A percentile compares a stretch with the other conserved stretches of the same genome.
Conservation (phyloP, 1,284 basidiomycete species). For the Ceratobasidium sp. region DNA sequence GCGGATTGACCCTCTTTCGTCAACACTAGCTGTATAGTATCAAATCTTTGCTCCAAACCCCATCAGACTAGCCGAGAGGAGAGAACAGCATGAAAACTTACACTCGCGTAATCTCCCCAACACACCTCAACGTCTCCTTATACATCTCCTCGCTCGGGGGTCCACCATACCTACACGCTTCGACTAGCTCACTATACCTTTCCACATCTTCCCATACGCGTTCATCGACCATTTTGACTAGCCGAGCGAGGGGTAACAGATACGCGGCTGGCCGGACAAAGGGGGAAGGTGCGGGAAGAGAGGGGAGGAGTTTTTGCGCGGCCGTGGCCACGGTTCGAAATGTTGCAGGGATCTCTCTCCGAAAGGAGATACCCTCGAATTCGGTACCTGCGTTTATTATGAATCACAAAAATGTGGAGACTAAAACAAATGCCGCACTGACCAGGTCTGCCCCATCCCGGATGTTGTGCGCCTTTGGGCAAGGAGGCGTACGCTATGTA, state of each 20-base stretch:
- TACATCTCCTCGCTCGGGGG: constrained; percentile 48
- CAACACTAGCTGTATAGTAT: constrained; percentile 28
- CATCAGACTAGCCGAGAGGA: background rate
- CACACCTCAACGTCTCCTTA: constrained; percentile 49
- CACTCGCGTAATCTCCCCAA: constrained; percentile 49
- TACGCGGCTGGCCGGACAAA: constrained; percentile 43
- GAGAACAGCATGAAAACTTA: constrained; percentile 13
- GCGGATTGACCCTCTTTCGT: constrained; percentile 35
- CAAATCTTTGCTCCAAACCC: constrained; percentile 1
- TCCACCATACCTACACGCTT: constrained; percentile 49
- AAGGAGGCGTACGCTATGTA: constrained; percentile 43
- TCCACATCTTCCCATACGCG: constrained; percentile 36
- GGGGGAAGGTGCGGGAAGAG: constrained; percentile 46
- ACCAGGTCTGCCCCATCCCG: constrained; percentile 50
- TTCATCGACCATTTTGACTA: constrained; percentile 34
- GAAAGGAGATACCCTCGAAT: constrained; percentile 48
- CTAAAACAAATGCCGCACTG: background rate
- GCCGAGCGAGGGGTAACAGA: constrained; percentile 40
- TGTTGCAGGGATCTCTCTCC: constrained; percentile 47
- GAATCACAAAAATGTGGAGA: background rate
- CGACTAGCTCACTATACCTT: constrained; percentile 45
- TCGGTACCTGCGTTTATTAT: constrained; percentile 37
- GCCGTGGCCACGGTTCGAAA: constrained; percentile 36
- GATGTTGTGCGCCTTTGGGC: constrained; percentile 44
- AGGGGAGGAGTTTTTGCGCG: constrained; percentile 47